Evolutionary conservation across 148 eudicot species (phyloP), one percentile per base, ranked within the genome.

Genomic region (Pharnaceum exiguum): DNA sequence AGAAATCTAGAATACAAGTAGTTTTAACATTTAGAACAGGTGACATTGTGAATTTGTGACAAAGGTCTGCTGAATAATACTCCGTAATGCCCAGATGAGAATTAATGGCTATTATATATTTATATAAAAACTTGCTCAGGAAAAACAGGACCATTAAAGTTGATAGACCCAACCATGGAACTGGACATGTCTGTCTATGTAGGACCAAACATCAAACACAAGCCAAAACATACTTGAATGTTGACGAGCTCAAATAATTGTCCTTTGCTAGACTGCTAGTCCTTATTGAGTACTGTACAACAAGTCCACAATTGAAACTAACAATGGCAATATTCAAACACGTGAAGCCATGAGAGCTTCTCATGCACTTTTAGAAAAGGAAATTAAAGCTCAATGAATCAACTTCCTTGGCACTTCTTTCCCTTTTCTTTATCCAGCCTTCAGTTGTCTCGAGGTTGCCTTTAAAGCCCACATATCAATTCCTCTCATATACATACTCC

Each of bases 391-490:
- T 27, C 38, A 18, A 38, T 51, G 35, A 25, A 17, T 19, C 12
- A 5, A 19, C 40, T n/a, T 37, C 28, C 18, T 27, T 28, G 16
- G 12, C 10, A 17, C 47, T 29, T 21, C 51, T 31, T 53, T 62
- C 54, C 18, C 24, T 33, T 26, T 22, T 30, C 53, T 48, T 56
- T 47, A 47, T 49, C 25, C 44, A 56, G 63, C 63, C 58, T 63
- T 63, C 23, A 48, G 51, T 57, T 16, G 59, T 70, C 74, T 70
- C 74, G 74, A 70, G 74, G 64, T 57, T 49, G 4, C 59, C 53
- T 67, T 65, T 65, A 55, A 26, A 46, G 55, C 47, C 2, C 43
- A 29, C 21, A 55, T 50, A 63, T n/a, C n/a, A n/a, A n/a, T n/a
- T n/a, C n/a, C n/a, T n/a, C 36, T 52, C 49, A 30, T 40, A 17